Base-by-base conservation (phyloP, 495 filamentous ascomycete genomes). In the Talaromyces proteolyticus region DNA sequence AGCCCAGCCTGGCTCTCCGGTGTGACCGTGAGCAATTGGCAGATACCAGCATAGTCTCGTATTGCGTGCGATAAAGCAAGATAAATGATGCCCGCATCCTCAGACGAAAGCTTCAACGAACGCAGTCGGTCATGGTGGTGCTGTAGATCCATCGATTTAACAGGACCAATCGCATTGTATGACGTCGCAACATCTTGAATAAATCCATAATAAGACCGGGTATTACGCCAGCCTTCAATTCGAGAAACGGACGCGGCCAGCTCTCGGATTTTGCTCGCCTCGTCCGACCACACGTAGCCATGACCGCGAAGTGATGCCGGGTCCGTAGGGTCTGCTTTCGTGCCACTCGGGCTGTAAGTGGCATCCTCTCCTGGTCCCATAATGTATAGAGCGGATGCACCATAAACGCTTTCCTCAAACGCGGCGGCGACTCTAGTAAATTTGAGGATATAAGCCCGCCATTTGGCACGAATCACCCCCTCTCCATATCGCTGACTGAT, bases 141-240 rank as follows among this genome's bases (percentile, higher is more conserved):
- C 40, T 87, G 80, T 3, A 99, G 71, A 61, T 98, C 93, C 22
- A 96, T 75, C 17, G 81, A 77, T 52, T 91, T 88, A 45, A 96
- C 81, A 2, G 91, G 89, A 21, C 86, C 79, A 18, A 85, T 66
- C n/a, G 57, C 62, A 49, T 59, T 72, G 43, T 68, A 70, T 60
- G 73, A 74, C 2, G 64, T 62, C 3, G 78, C 80, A 4, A 82
- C 75, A 54, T 86, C 93, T 70, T 94, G 89, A 54, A 95, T 91
- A 63, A 89, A 96, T 38, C 85, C 88, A 66, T 94, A 95, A 60
- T 97, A 99, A 55, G 88, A 94, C 52, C 93, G 77, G 2, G 93
- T 97, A 47, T 86, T 90, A 48, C 94, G 78, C 93, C 93, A 99
- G 36, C 91, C 93, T 63, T 97, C 94, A 40, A 99, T 95, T 38